Evolutionary conservation across 1,284 basidiomycete genomes (phyloP).

Genomic region (Cryptococcus wingfieldii): DNA sequence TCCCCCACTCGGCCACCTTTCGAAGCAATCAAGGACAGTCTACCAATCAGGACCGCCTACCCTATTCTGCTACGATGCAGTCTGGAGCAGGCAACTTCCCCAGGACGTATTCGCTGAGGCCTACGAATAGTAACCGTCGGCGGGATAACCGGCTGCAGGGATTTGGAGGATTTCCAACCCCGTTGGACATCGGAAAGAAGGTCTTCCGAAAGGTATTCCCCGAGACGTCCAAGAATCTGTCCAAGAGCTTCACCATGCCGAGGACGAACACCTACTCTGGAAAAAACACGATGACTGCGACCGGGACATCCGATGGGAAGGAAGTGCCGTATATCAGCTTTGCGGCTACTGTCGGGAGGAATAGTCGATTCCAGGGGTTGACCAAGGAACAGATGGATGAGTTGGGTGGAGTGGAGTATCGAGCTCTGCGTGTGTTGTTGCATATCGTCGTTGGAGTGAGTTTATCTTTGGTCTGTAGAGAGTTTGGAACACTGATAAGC

Average conservation of each 20-base stretch:
- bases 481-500: neutral
- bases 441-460: conserved; percentile 66
- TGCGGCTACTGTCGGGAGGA: conserved; percentile 74
- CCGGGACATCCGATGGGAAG: conserved; percentile 48
- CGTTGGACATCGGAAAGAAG: conserved; percentile 57
- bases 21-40: conserved; percentile 21
- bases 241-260: conserved; percentile 67
- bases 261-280: conserved; percentile 60
- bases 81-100: conserved; percentile 30
- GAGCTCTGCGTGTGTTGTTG: conserved; percentile 73
- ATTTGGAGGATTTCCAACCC: conserved; percentile 88
- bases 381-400: conserved; percentile 83
- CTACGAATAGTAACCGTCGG: conserved; percentile 40
- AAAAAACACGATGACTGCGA: conserved; percentile 29
- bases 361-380: conserved; percentile 78
- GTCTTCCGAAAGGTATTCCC: conserved; percentile 60
- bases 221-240: conserved; percentile 54
- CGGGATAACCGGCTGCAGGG: conserved; percentile 38
- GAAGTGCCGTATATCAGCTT: conserved; percentile 80
- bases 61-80: conserved; percentile 24
- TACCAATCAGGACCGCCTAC: conserved; percentile 13
- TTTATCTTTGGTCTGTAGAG: conserved; percentile 3
- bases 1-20: conserved; percentile 42
- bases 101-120: conserved; percentile 43
- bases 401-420: conserved; percentile 89